These are phyloP conservation scores for Beauveria caledonica DNA, from an alignment of 2,329 filamentous ascomycete genomes.

Conservation along the genomic window DNA sequence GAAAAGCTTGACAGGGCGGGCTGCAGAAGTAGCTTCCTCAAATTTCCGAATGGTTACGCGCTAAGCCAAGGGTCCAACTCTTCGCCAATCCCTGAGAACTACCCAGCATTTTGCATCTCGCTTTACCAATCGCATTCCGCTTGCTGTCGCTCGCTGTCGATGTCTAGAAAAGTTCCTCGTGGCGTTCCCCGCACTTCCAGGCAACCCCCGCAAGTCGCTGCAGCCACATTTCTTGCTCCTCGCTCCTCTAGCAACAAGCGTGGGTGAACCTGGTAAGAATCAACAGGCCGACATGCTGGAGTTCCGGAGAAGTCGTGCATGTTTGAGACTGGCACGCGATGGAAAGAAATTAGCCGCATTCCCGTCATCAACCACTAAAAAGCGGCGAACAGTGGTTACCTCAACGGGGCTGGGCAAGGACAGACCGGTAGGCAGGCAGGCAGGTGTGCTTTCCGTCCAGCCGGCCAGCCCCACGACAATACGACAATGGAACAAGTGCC, in stretches of 20 bases:
- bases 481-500: background rate
- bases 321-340: too few relatives aligned
- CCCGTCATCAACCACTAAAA: too few relatives aligned
- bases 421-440: background rate
- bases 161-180: background rate
- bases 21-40: background rate
- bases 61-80: background rate
- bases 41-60: background rate
- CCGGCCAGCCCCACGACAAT: background rate
- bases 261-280: background rate
- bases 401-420: background rate
- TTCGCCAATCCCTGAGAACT: too few relatives aligned
- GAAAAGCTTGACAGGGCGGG: too few relatives aligned
- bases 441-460: background rate
- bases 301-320: too few relatives aligned
- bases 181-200: conserved; percentile 5
- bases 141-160: background rate
- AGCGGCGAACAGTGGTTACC: too few relatives aligned
- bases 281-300: background rate
- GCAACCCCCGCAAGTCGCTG: background rate
- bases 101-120: background rate
- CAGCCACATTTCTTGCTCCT: background rate
- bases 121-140: background rate
- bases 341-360: too few relatives aligned
- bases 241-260: background rate